phyloP scores from a whole-genome alignment of 2,329 filamentous ascomycete species.

The Clonostachys chloroleuca region DNA sequence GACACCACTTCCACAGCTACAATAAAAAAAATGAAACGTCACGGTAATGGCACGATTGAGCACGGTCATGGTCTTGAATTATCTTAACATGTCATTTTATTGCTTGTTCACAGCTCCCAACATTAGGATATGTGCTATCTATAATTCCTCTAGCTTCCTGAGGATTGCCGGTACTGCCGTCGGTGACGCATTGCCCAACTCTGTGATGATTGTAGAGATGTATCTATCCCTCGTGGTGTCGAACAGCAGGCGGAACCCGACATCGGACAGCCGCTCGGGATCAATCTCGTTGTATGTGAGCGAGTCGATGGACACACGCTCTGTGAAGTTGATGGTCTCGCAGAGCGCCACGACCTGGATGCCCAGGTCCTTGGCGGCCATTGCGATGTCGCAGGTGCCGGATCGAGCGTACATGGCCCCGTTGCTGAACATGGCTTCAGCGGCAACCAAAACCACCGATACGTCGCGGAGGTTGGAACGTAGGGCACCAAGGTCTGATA shows the following conservation, averaged over 20 bases:
- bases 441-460: conserved; percentile 80
- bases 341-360: conserved; percentile 85
- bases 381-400: conserved; percentile 82
- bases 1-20: too few relatives aligned
- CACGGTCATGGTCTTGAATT: neutral
- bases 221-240: conserved; percentile 88
- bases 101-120: neutral
- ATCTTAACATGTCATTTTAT: conserved; percentile 4
- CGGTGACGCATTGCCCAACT: conserved; percentile 81
- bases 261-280: conserved; percentile 60
- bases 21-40: too few relatives aligned
- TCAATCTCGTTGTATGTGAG: conserved; percentile 92
- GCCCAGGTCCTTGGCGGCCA: conserved; percentile 71
- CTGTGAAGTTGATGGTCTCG: conserved; percentile 89
- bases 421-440: conserved; percentile 94
- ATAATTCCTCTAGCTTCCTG: conserved; percentile 48
- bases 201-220: conserved; percentile 84
- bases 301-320: conserved; percentile 83
- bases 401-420: conserved; percentile 84
- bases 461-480: conserved; percentile 63
- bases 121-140: neutral
- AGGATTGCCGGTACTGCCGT: conserved; percentile 71
- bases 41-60: too few relatives aligned
- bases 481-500: conserved; percentile 64
- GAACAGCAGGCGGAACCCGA: conserved; percentile 67